phyloP scores from a whole-genome alignment of 805 yeast species.

The Yamadazyma scolyti region DNA sequence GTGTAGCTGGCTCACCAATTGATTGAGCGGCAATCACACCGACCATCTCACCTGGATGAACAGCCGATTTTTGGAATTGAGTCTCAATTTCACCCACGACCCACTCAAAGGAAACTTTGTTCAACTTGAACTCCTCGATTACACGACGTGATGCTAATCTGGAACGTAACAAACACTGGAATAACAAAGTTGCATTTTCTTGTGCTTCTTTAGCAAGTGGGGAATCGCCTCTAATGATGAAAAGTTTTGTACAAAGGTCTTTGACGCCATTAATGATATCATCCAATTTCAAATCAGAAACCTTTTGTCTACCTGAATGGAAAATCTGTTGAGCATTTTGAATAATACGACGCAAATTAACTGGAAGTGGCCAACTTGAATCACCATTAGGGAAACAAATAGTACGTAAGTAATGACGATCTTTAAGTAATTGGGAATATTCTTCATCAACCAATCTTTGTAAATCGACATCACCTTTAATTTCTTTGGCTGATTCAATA shows the following conservation, averaged over 20 bases:
- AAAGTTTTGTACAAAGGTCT: constrained; percentile 60
- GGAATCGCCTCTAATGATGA: constrained; percentile 81
- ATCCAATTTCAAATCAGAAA: constrained; percentile 82
- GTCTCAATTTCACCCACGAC: constrained; percentile 90
- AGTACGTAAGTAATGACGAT: constrained; percentile 75
- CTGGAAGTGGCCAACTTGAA: constrained; percentile 96
- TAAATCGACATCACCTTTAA: constrained; percentile 80
- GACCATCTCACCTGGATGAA: constrained; percentile 98
- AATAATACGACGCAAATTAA: constrained; percentile 90
- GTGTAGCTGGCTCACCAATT: constrained; percentile 98
- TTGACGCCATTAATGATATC: constrained; percentile 76
- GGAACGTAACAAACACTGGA: constrained; percentile 90
- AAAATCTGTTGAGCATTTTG: constrained; percentile 97
- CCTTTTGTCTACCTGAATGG: constrained; percentile 85
- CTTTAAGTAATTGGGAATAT: constrained; percentile 69
- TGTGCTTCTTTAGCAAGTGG: constrained; percentile 79
- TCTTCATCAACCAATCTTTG: constrained; percentile 83
- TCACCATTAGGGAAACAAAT: constrained; percentile 91
- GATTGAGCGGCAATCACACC: constrained; percentile 98
- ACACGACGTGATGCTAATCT: constrained; percentile 89
- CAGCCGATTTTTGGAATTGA: constrained; percentile 87
- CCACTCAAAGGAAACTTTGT: constrained; percentile 90
- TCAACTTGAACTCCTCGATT: constrained; percentile 83
- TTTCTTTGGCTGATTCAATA: constrained; percentile 86
- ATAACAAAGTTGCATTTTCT: constrained; percentile 81